Base-by-base conservation (phyloP, 2,329 filamentous ascomycete species). In the Fusarium sp. region DNA sequence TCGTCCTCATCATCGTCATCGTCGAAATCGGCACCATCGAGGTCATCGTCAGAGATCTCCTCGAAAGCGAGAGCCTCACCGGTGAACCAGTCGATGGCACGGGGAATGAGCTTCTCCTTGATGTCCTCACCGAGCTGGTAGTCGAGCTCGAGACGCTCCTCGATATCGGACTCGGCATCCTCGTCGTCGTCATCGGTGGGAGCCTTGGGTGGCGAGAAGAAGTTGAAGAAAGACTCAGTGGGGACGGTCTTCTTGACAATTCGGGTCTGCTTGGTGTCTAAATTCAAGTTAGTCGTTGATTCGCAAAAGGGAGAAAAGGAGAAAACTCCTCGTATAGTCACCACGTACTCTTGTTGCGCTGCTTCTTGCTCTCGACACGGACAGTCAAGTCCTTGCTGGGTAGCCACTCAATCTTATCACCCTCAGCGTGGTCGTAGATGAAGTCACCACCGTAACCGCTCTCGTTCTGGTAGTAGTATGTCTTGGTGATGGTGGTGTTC, bases 221-320 rank as follows among this genome's bases (percentile, higher is more conserved):
- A 98, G 88, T 97, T 97, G 89, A 94, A 94, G 88, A 99, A 99
- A 4, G 96, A 98, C 81, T 98, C 96, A 62, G 95, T 98, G 39
- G 96, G 96, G 48, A 99, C 96, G 3, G 95, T 98, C 87, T 98
- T 97, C 90, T 98, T 98, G 74, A 99, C 94, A 74, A 99, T 93
- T 73, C 96, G 93, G 67, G 96, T 99, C 82, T 99, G 96, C 87
- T 99, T 99, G 74, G 96, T 99, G 86, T 96, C 96, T 98, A 76
- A 42, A 30, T 58, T 41, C 18, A 75, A 19, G 63, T 71, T 53
- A 67, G 60, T 51, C 14, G n/a, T 14, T 6, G n/a, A 16, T 4
- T n/a, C 46, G 25, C 4, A 34, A 21, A 31, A 43, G 45, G 6
- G 18, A 11, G 10, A 12, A 31, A 37, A 37, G 37, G 46, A 37